Evolutionary conservation across 148 eudicot genomes (phyloP).

Genomic region (Rhododendron molle): DNA sequence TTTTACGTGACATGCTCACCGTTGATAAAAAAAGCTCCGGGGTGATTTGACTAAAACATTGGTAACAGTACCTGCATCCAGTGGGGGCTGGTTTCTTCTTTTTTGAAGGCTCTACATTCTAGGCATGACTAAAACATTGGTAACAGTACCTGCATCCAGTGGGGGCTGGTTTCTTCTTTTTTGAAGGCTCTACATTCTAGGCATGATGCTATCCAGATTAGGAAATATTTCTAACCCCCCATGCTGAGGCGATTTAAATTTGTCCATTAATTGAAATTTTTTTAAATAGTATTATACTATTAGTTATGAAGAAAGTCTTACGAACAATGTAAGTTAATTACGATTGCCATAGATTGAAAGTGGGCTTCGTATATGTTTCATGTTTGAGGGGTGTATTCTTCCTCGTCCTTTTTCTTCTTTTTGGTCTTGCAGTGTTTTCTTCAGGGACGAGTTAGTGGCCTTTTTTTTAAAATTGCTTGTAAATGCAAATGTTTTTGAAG

Average conservation of each 20-base stretch:
- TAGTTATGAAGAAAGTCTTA: neutral
- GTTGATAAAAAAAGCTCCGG: neutral
- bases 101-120: neutral
- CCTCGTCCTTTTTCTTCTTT: neutral
- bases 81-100: neutral
- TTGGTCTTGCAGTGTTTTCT: neutral
- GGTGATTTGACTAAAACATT: neutral
- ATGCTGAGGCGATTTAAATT: neutral
- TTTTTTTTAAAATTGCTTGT: neutral
- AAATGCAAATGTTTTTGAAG: slow-evolving; percentile 5
- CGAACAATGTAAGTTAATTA: neutral
- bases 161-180: neutral
- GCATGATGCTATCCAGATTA: neutral
- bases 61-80: neutral
- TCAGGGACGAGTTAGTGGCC: neutral
- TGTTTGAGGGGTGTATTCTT: neutral
- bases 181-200: neutral
- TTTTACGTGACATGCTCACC: neutral
- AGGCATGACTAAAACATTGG: neutral
- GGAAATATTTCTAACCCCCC: neutral
- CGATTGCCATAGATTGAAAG: neutral
- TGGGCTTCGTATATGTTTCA: neutral
- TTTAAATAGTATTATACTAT: neutral
- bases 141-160: neutral
- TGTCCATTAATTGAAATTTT: neutral